Conservation (phyloP, 345 rosid genomes). For the Pseudoturritis turrita region DNA sequence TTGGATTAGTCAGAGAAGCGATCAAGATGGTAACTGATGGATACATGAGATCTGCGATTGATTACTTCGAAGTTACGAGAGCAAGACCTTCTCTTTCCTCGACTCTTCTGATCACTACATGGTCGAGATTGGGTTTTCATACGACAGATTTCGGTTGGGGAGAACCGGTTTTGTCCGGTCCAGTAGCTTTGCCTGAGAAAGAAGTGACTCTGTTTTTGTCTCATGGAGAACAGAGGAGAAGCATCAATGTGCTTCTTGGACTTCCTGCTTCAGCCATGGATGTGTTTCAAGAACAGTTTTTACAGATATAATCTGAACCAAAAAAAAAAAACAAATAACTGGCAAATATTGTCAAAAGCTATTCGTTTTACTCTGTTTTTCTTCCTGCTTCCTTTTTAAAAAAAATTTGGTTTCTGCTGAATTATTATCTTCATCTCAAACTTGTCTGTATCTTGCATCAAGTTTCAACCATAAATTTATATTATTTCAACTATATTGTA, state of each 20-base stretch:
- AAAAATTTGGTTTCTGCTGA: not conserved
- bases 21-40: conserved; percentile 69
- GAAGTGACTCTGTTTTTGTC: conserved; percentile 81
- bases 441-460: conserved; percentile 28
- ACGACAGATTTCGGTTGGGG: conserved; percentile 94
- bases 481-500: conserved; percentile 5
- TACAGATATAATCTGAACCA: conserved; percentile 30
- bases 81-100: conserved; percentile 80
- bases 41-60: conserved; percentile 94
- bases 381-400: not conserved
- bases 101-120: conserved; percentile 79
- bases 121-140: conserved; percentile 82
- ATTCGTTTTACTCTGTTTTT: conserved; percentile 22
- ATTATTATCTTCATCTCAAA: conserved; percentile 17
- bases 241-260: conserved; percentile 84
- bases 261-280: conserved; percentile 80
- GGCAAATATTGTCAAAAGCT: conserved; percentile 11
- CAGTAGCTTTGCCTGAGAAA: conserved; percentile 88
- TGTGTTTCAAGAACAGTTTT: conserved; percentile 51
- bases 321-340: not conserved
- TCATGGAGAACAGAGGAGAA: conserved; percentile 75
- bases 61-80: conserved; percentile 83
- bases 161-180: conserved; percentile 72
- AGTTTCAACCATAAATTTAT: conserved; percentile 20
- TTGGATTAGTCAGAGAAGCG: conserved; percentile 62